Percentiles rank a stretch among this genome's conserved stretches.
phyloP scores from a whole-genome alignment of 768 basidiomycete genomes.

The Mycena belliarum region DNA sequence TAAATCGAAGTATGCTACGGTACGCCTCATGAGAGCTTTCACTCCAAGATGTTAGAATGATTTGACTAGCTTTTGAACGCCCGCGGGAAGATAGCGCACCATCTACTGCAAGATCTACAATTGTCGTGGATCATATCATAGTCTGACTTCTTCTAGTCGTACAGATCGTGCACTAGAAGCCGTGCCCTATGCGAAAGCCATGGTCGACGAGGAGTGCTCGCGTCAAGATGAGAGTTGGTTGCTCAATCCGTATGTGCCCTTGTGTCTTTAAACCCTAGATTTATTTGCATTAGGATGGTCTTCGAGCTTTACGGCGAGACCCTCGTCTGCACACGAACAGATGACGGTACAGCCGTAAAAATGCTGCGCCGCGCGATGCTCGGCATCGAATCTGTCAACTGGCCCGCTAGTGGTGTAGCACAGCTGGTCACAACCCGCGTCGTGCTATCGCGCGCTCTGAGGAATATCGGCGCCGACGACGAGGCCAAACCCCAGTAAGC shows the following conservation, averaged over 20 bases:
- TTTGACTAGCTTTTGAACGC: slow-evolving; percentile 5
- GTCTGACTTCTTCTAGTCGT: not conserved
- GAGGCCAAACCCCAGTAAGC: slow-evolving; percentile 21
- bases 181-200: slow-evolving; percentile 7
- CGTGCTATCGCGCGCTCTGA: slow-evolving; percentile 8
- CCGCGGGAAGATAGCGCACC: not conserved
- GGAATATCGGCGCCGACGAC: slow-evolving; percentile 10
- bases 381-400: not conserved
- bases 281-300: not conserved
- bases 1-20: not conserved
- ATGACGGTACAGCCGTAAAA: slow-evolving; percentile 1
- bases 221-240: slow-evolving; percentile 2
- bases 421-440: not conserved
- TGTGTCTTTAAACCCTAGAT: too few relatives aligned
- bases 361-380: slow-evolving; percentile 9
- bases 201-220: slow-evolving; percentile 12
- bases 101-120: not conserved
- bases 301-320: slow-evolving; percentile 11
- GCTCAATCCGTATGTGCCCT: slow-evolving; percentile 3
- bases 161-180: slow-evolving; percentile 6
- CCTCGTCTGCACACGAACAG: not conserved
- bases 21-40: not conserved
- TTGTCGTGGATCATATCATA: not conserved
- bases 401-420: not conserved
- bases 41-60: not conserved